Percentiles rank a stretch among this genome's conserved stretches.
Evolutionary conservation across 208 protist species (phyloP).

Genomic region (Eutreptiella sp.): DNA sequence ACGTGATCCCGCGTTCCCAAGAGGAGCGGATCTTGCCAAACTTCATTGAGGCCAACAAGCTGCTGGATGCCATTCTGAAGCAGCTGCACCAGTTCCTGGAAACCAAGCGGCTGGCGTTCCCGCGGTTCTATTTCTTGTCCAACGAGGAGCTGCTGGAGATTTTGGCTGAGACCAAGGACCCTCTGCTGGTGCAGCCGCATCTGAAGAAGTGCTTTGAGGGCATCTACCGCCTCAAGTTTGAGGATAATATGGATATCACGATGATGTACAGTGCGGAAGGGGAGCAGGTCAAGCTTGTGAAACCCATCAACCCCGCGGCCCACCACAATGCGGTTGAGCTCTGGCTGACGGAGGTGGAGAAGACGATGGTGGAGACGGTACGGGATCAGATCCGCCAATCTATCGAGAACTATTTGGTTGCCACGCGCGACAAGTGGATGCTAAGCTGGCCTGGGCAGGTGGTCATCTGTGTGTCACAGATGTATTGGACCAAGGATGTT

Average conservation of each 20-base stretch:
- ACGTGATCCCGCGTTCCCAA: constrained; percentile 73
- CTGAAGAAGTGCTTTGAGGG: constrained; percentile 89
- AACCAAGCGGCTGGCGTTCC: constrained; percentile 92
- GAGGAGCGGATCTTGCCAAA: constrained; percentile 81
- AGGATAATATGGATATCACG: constrained; percentile 64
- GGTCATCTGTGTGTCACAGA: constrained; percentile 64
- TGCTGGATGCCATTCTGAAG: constrained; percentile 89
- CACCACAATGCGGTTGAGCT: constrained; percentile 78
- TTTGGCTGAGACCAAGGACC: constrained; percentile 84
- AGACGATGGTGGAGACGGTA: constrained; percentile 71
- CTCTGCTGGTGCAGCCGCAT: constrained; percentile 76
- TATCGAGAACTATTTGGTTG: constrained; percentile 35
- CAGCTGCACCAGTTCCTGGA: constrained; percentile 96
- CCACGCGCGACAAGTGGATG: constrained; percentile 39
- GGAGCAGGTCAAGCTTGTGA: constrained; percentile 63
- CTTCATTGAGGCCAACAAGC: constrained; percentile 79
- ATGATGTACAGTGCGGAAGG: constrained; percentile 77
- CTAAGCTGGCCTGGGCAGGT: constrained; percentile 75
- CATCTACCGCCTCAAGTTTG: constrained; percentile 72
- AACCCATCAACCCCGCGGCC: constrained; percentile 56
- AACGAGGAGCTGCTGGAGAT: constrained; percentile 92
- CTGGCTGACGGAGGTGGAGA: constrained; percentile 81
- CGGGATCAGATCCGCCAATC: constrained; percentile 46
- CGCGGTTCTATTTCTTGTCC: constrained; percentile 94
- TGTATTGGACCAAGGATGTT: constrained; percentile 66